Conservation (phyloP, 2,329 filamentous ascomycete genomes). For the Plenodomus lindquistii region DNA sequence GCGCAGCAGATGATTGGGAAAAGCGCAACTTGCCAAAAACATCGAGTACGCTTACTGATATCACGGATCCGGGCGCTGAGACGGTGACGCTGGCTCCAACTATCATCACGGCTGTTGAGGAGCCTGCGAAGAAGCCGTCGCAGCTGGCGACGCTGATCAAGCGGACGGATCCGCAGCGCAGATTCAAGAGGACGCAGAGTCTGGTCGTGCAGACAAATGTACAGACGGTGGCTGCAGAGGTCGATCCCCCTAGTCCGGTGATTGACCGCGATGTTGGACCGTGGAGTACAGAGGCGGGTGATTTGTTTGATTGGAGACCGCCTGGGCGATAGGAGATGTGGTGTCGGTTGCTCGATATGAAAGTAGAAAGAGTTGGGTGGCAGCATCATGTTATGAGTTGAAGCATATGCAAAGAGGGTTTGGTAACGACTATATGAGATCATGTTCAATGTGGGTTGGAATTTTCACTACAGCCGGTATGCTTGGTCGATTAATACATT, state of each 20-base stretch:
- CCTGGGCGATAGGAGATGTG: constrained; percentile 14
- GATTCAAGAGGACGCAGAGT: constrained; percentile 34
- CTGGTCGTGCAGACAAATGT: constrained; percentile 27
- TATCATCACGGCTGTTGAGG: background rate
- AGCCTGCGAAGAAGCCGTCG: constrained; percentile 13
- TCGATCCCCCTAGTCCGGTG: constrained; percentile 42
- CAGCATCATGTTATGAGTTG: no score
- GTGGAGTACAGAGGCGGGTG: constrained; percentile 71
- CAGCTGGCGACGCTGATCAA: constrained; percentile 33
- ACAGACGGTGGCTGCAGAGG: constrained; percentile 11
- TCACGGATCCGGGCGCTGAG: constrained; percentile 2
- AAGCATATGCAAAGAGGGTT: no score
- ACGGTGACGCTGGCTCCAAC: background rate
- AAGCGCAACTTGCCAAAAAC: constrained; percentile 26
- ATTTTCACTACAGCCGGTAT: no score
- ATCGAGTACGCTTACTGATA: background rate
- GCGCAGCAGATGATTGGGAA: constrained; percentile 35
- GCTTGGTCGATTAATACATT: no score
- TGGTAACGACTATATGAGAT: no score
- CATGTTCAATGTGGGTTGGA: no score
- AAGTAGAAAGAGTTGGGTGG: no score
- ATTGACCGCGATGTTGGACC: constrained; percentile 61
- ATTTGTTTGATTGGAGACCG: constrained; percentile 67
- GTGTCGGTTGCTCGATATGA: background rate
- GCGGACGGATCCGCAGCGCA: constrained; percentile 36